These are phyloP conservation scores for Grosmannia clavigera DNA, from an alignment of 2,329 filamentous ascomycete species.

Conservation along the genomic window DNA sequence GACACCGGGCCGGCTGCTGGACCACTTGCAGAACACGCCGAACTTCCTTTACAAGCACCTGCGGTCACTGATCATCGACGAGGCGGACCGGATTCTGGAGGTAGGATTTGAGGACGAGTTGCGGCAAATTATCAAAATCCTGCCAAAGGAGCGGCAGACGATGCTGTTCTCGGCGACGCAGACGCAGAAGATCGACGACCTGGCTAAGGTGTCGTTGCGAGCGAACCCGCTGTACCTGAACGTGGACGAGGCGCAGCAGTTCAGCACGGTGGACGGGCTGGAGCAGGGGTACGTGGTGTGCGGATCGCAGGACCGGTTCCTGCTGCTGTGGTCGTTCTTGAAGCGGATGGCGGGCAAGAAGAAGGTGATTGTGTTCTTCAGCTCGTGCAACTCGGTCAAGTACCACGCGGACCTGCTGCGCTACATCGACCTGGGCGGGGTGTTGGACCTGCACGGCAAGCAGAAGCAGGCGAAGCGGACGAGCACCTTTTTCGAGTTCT, in stretches of 20 bases:
- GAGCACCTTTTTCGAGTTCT: constrained; percentile 95
- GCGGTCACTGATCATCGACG: constrained; percentile 85
- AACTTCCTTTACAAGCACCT: constrained; percentile 87
- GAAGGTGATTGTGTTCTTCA: constrained; percentile 97
- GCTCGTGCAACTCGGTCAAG: constrained; percentile 83
- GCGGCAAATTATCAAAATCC: constrained; percentile 88
- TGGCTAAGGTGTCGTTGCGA: constrained; percentile 84
- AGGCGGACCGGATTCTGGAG: constrained; percentile 92
- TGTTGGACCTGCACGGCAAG: constrained; percentile 81
- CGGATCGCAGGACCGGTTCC: constrained; percentile 85
- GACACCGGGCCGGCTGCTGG: constrained; percentile 81
- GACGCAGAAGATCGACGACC: constrained; percentile 95
- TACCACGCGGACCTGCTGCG: constrained; percentile 94
- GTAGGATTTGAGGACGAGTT: constrained; percentile 99
- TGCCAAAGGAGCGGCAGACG: constrained; percentile 80
- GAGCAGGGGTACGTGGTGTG: constrained; percentile 95
- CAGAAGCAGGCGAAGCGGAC: constrained; percentile 95
- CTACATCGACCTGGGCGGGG: constrained; percentile 71
- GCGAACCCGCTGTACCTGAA: constrained; percentile 94
- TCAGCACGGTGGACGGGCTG: constrained; percentile 82
- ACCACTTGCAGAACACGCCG: constrained; percentile 87
- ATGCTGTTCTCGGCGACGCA: constrained; percentile 99
- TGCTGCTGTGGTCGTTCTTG: constrained; percentile 87
- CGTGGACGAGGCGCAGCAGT: constrained; percentile 66
- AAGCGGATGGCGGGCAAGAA: constrained; percentile 90